phyloP scores from a whole-genome alignment of 148 eudicot species.

The Arctostaphylos glauca region DNA sequence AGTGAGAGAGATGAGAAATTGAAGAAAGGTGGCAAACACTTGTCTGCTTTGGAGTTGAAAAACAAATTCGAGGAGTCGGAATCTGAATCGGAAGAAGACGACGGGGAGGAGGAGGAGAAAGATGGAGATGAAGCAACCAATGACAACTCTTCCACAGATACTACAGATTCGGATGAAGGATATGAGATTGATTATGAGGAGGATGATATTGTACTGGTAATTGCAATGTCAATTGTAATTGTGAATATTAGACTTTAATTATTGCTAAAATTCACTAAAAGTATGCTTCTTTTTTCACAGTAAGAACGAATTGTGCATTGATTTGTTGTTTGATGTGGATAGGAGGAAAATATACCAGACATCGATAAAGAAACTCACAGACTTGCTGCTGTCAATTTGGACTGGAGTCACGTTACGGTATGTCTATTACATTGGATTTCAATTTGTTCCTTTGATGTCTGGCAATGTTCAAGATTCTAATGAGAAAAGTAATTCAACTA shows the following conservation, averaged over 20 bases:
- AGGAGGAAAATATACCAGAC: conserved; percentile 73
- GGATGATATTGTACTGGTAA: conserved; percentile 51
- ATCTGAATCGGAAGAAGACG: conserved; percentile 25
- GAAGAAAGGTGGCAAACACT: conserved; percentile 11
- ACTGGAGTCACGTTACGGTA: conserved; percentile 92
- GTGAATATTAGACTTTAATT: background rate
- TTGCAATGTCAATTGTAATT: background rate
- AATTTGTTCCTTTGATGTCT: background rate
- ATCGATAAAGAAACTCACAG: conserved; percentile 83
- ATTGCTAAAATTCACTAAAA: background rate
- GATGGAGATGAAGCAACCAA: conserved; percentile 27
- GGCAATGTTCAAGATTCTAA: background rate
- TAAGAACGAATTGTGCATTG: background rate
- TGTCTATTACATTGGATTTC: background rate
- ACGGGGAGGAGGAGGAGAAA: conserved; percentile 25
- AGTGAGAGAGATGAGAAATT: conserved; percentile 21
- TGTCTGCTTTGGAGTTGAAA: conserved; percentile 21
- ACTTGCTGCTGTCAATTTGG: conserved; percentile 86
- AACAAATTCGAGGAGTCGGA: conserved; percentile 29
- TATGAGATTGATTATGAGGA: conserved; percentile 42
- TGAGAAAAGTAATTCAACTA: too few species aligned
- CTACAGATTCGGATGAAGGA: conserved; percentile 45
- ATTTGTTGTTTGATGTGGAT: conserved; percentile 20
- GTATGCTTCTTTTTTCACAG: background rate
- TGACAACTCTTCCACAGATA: conserved; percentile 36